A percentile compares a stretch with the other conserved stretches of the same genome.
phyloP scores from a whole-genome alignment of 2,329 filamentous ascomycete species.

The Aquanectria penicillioides region DNA sequence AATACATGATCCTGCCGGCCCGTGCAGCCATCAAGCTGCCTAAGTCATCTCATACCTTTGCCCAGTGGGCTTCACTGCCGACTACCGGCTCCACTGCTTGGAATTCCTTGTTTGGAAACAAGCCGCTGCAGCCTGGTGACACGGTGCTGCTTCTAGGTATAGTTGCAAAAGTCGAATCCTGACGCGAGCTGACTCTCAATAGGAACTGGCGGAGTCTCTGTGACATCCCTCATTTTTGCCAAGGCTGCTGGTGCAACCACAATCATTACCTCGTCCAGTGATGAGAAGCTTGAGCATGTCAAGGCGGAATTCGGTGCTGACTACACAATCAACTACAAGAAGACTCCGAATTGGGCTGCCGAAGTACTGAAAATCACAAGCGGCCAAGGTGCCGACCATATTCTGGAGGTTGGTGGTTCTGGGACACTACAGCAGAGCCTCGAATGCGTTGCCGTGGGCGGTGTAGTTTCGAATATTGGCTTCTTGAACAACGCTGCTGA shows the following conservation, averaged over 20 bases:
- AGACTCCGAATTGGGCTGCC: conserved; percentile 53
- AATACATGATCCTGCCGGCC: conserved; percentile 54
- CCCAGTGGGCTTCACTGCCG: conserved; percentile 51
- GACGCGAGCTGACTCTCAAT: neutral
- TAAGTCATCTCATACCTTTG: conserved; percentile 44
- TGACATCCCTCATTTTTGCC: conserved; percentile 56
- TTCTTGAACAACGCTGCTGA: conserved; percentile 39
- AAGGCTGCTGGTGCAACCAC: conserved; percentile 56
- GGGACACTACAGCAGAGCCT: conserved; percentile 57
- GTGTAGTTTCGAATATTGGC: conserved; percentile 57
- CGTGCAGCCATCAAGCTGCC: conserved; percentile 53
- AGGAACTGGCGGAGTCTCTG: conserved; percentile 59
- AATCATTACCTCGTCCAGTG: conserved; percentile 61
- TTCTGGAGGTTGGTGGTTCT: conserved; percentile 53
- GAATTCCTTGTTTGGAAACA: conserved; percentile 57
- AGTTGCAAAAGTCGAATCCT: too few species aligned
- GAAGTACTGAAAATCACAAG: conserved; percentile 56
- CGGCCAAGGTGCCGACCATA: conserved; percentile 53
- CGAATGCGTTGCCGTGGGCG: conserved; percentile 54
- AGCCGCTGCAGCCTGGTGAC: conserved; percentile 50
- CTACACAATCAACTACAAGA: conserved; percentile 60
- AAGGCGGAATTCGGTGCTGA: conserved; percentile 52
- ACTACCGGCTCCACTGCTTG: conserved; percentile 59
- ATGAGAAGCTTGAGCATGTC: conserved; percentile 54
- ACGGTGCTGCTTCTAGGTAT: conserved; percentile 49